Base-by-base conservation (phyloP, 805 yeast species). In the Ogataea pini region DNA sequence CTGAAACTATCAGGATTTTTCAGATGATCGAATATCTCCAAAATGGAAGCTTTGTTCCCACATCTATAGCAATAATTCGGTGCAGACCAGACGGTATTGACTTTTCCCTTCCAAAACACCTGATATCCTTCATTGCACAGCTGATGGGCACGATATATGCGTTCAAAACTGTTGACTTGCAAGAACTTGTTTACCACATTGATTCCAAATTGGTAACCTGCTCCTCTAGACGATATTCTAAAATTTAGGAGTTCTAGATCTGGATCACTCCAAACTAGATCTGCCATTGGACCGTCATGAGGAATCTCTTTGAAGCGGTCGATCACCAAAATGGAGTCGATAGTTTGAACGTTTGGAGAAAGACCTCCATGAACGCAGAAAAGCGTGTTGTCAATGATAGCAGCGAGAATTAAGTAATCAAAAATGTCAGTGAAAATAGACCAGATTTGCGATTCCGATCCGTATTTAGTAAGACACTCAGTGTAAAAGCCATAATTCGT, bases 251-350 rank as follows among this genome's bases (percentile, higher is more conserved):
- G 73, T 47, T 86, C 88, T 27, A 87, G 86, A 66, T 95, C 98
- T 0, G 99, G 99, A 63, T 94, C 99, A 18, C 94, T 85, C 99
- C 99, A 94, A 16, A 94, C 98, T 43, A 94, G 72, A 66, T 94
- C 99, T 1, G 99, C 99, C 97, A 94, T 94, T 13, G 97, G 96
- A 0, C 99, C 99, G 65, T 94, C 99, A 59, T 95, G 99, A 0
- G 99, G 99, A 10, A 95, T 89, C 65, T 94, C 99, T 55, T 84
- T 80, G 63, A 90, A 92, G 50, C 99, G 67, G 67, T 94, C 99
- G 7, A 95, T 84, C 13, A 94, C 83, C 54, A 86, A 76, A 44
- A 94, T 89, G 56, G 95, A 97, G 63, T 94, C 97, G 18, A 94
- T 77, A 7, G 94, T 87, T 62, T 92, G 98, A 40, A 96, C 89